These are phyloP conservation scores for Rasamsonia emersonii DNA, from an alignment of 2,329 filamentous ascomycete species.

Conservation along the genomic window DNA sequence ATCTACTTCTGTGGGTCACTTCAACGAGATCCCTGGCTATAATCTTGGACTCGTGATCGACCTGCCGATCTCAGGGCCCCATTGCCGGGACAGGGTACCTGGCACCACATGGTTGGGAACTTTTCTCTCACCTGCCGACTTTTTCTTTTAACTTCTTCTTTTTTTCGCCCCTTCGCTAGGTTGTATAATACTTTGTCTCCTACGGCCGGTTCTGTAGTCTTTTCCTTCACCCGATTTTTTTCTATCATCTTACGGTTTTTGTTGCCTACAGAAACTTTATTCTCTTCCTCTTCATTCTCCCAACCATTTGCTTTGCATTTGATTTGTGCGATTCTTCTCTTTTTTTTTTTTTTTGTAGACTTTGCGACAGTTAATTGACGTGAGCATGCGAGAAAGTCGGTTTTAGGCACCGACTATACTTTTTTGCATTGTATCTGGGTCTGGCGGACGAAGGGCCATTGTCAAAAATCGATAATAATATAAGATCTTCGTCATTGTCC, in stretches of 20 bases:
- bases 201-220: constrained; percentile 29
- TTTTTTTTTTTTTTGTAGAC: constrained; percentile 12
- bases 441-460: too few relatives aligned
- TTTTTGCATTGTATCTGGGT: constrained; percentile 31
- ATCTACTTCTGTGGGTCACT: too few relatives aligned
- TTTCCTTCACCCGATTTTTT: constrained; percentile 11
- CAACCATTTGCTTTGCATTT: constrained; percentile 20
- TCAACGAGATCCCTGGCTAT: too few relatives aligned
- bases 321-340: constrained; percentile 15
- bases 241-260: constrained; percentile 8
- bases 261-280: too few relatives aligned
- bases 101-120: constrained; percentile 3
- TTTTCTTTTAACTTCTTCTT: too few relatives aligned
- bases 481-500: too few relatives aligned
- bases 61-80: too few relatives aligned
- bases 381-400: constrained; percentile 33
- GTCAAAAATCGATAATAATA: too few relatives aligned
- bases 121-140: constrained; percentile 3
- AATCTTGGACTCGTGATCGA: too few relatives aligned
- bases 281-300: constrained; percentile 5
- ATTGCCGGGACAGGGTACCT: background rate
- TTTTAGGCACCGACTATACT: constrained; percentile 29
- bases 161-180: constrained; percentile 5
- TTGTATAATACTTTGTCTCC: constrained; percentile 21
- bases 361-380: too few relatives aligned